Evolutionary conservation across 495 filamentous ascomycete genomes (phyloP), one percentile per base, ranked within the genome.

Genomic region (Xylaria grammica): DNA sequence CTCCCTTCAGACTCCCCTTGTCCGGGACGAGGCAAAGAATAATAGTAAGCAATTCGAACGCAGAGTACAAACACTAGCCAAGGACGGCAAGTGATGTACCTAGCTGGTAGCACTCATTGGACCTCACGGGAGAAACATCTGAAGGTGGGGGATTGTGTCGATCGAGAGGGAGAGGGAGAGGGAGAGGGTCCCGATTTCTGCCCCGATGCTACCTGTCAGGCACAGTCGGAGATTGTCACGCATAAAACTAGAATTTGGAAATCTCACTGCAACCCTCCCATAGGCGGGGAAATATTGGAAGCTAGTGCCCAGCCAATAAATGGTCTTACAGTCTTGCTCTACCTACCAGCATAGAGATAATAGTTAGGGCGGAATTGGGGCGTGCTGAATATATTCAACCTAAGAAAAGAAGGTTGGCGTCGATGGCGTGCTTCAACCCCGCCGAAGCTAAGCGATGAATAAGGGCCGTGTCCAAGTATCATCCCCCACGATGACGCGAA

Each of bases 341-440:
- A n/a, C n/a, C n/a, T n/a, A n/a, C n/a, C n/a, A n/a, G n/a, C n/a
- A n/a, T n/a, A 13, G 7, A 13, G 11, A 19, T 13, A 45, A 4
- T 50, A 22, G 4, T 19, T 26, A 50, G 22, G 19, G 26, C 15
- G 26, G 50, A 34, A 15, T 20, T 13, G 50, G 8, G n/a, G 27
- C 1, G 27, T 32, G 6, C 4, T 6, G 27, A 8, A 53, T 30
- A 15, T 15, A n/a, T 15, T 3, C 27, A 8, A 2, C 27, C 42
- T 10, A 32, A 15, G 17, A 34, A 17, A 22, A 52, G 34, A 61
- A 29, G 46, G 32, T 51, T 62, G 49, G 60, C 34, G 34, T 22
- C 49, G 60, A 62, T 62, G 49, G 49, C 60, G 60, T 62, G 60
- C 60, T 62, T 32, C 17, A 27, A 62, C 60, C 60, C 60, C 60